phyloP scores from a whole-genome alignment of 768 basidiomycete genomes.

The Punctularia strigosozonata region DNA sequence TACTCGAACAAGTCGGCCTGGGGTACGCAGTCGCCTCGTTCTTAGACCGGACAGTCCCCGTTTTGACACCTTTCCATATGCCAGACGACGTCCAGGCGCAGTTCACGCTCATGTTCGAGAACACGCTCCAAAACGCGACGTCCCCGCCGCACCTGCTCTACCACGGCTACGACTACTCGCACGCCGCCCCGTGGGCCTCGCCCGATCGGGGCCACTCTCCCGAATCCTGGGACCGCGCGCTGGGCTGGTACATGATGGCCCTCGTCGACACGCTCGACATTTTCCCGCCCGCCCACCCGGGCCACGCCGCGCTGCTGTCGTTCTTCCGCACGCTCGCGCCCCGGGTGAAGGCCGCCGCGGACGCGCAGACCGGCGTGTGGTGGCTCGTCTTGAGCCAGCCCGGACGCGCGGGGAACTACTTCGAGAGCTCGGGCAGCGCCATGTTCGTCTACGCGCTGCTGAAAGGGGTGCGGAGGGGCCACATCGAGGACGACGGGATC shows the following conservation, averaged over 20 bases:
- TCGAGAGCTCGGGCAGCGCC: conserved; percentile 33
- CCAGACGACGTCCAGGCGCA: conserved; percentile 29
- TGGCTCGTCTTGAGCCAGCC: conserved; percentile 41
- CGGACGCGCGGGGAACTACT: conserved; percentile 31
- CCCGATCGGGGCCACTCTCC: conserved; percentile 34
- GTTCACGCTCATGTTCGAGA: conserved; percentile 30
- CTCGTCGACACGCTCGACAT: conserved; percentile 33
- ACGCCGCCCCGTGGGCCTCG: conserved; percentile 31
- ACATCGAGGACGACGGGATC: conserved; percentile 25
- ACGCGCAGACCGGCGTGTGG: conserved; percentile 29
- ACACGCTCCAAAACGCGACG: conserved; percentile 26
- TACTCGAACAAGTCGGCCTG: conserved; percentile 25
- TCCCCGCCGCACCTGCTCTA: conserved; percentile 31
- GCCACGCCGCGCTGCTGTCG: conserved; percentile 18
- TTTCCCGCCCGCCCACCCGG: conserved; percentile 19
- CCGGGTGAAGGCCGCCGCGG: conserved; percentile 25
- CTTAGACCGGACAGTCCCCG: no score
- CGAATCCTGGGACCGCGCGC: conserved; percentile 36
- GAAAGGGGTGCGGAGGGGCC: conserved; percentile 31
- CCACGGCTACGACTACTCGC: conserved; percentile 37
- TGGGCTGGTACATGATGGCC: conserved; percentile 38
- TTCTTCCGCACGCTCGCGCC: conserved; percentile 25
- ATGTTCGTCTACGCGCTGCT: conserved; percentile 38
- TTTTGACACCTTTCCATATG: no score
- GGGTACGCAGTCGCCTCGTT: no score